A percentile compares a stretch with the other conserved stretches of the same genome.
Evolutionary conservation across 148 eudicot species (phyloP).

Genomic region (Agrostemma githago): DNA sequence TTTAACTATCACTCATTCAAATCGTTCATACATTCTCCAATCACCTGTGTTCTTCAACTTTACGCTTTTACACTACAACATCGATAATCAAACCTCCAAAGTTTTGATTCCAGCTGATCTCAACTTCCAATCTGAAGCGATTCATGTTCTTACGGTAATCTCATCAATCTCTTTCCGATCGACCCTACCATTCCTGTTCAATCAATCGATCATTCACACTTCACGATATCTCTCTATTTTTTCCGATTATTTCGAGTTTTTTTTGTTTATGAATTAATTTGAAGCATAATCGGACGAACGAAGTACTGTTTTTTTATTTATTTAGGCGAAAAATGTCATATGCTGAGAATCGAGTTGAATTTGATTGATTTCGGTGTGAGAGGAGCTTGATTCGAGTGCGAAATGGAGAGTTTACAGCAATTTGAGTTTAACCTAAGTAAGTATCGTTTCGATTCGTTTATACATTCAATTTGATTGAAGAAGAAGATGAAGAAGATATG

Average conservation of each 20-base stretch:
- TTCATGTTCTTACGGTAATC: conserved; percentile 17
- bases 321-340: no score
- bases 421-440: not conserved
- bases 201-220: not conserved
- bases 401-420: no score
- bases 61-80: no score
- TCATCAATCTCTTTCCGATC: conserved; percentile 13
- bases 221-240: not conserved
- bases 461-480: not conserved
- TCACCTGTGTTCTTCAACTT: no score
- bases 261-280: conserved; percentile 5
- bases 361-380: no score
- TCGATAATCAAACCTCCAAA: no score
- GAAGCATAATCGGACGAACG: not conserved
- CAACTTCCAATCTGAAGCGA: not conserved
- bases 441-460: not conserved
- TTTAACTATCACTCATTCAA: no score
- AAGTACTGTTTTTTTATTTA: not conserved
- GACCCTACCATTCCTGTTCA: not conserved
- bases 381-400: no score
- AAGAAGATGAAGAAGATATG: conserved; percentile 22
- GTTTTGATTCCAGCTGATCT: conserved; percentile 18
- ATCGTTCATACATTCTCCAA: no score
- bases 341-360: no score
- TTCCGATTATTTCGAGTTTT: not conserved